phyloP scores from a whole-genome alignment of 306 rosid species.

The Glycine soja region DNA sequence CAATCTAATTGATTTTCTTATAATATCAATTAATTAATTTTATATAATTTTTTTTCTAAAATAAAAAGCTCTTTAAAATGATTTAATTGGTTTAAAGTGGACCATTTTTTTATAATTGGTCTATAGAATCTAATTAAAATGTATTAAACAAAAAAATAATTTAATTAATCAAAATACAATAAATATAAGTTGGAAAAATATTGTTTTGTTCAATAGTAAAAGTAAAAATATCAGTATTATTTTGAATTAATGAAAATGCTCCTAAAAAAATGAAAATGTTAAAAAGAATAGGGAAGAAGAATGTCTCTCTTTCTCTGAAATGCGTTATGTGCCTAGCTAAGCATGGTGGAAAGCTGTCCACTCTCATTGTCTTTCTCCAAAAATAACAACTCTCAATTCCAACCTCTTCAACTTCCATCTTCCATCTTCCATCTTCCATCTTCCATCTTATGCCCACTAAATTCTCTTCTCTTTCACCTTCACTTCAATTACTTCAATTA shows the following conservation, averaged over 20 bases:
- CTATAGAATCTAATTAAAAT: too few relatives aligned
- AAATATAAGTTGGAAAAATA: too few relatives aligned
- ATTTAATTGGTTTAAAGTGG: too few relatives aligned
- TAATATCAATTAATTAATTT: too few relatives aligned
- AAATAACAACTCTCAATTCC: conserved; percentile 54
- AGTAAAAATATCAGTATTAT: too few relatives aligned
- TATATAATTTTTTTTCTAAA: too few relatives aligned
- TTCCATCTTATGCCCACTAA: conserved; percentile 65
- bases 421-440: conserved; percentile 4
- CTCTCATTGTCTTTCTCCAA: conserved; percentile 60
- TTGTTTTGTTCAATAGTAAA: too few relatives aligned
- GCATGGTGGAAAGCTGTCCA: conserved; percentile 33
- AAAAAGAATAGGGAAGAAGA: neutral
- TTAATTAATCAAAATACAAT: neutral
- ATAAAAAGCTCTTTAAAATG: too few relatives aligned
- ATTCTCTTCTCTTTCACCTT: conserved; percentile 22
- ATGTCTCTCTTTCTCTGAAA: conserved; percentile 2
- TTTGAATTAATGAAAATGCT: too few relatives aligned
- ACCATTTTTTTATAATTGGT: neutral
- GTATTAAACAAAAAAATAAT: too few relatives aligned
- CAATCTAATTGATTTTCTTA: too few relatives aligned
- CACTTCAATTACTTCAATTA: neutral
- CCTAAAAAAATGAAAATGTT: neutral
- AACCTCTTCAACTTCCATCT: conserved; percentile 45
- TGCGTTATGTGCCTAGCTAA: neutral